Evolutionary conservation across 2,329 filamentous ascomycete species (phyloP), one percentile per base, ranked within the genome.

Genomic region (Sporothrix humicola): DNA sequence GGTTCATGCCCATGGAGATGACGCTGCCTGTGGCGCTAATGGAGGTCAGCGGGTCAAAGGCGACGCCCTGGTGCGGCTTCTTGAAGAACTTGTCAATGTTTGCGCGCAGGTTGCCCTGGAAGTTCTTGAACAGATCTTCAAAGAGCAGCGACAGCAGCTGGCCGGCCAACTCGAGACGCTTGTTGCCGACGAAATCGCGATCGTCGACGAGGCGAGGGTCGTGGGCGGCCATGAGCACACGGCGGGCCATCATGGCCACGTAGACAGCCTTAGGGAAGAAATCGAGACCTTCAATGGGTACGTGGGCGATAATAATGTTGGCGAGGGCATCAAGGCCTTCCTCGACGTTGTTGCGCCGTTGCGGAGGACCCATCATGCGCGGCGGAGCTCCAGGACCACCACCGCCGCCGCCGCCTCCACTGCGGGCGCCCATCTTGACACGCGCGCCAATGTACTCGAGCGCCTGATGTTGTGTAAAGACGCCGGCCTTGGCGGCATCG

Each of bases 201-300:
- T 99, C 96, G 78, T 99, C 96, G 1, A 99, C 94, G 71, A 98
- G 85, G 73, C 92, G 94, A 0, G 93, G 89, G 79, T 99, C 93
- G 74, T 96, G 92, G 79, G 94, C 92, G 1, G 95, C 95, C 93
- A 98, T 97, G 68, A 99, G 84, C 3, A 98, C 95, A 81, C 95
- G 90, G n/a, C 96, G 92, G 42, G 94, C 93, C 96, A 99, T 99
- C 85, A 97, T 93, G 66, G 95, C 95, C 72, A 99, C 90, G 79
- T 98, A 99, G 9, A 98, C 88, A 26, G 95, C 95, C 81, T 99
- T 99, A n/a, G 95, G 95, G 73, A 96, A 91, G 81, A 98, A 98
- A 79, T 99, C 95, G 77, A 97, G 89, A 63, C 93, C 93, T 77
- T 93, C 89, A 52, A 99, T 95, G 5, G 94, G 92, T 44, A 99